These are phyloP conservation scores for Termitomyces sp. DNA, from an alignment of 768 basidiomycete genomes.

Conservation along the genomic window DNA sequence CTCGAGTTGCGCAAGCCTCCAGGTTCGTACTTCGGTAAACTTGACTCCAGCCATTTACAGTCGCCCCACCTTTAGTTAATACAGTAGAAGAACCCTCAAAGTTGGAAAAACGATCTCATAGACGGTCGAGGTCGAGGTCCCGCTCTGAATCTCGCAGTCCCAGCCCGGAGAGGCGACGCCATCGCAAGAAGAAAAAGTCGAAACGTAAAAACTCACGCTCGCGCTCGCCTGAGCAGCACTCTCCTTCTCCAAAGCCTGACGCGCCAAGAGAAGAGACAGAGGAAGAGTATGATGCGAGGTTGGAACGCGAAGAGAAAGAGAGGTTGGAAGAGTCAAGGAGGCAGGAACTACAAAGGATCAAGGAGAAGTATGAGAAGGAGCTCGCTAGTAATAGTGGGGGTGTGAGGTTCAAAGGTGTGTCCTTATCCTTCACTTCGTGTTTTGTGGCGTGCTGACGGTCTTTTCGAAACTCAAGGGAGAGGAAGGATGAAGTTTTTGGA, in stretches of 20 bases:
- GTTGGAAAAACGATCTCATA: slow-evolving; percentile 10
- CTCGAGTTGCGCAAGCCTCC: slow-evolving; percentile 57
- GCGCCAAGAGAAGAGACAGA: slow-evolving; percentile 45
- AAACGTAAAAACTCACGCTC: slow-evolving; percentile 10
- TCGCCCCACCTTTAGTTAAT: background rate
- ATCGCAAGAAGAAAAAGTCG: slow-evolving; percentile 18
- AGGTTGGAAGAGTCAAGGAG: slow-evolving; percentile 42
- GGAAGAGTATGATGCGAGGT: slow-evolving; percentile 65
- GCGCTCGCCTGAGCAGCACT: background rate
- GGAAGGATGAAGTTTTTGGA: slow-evolving; percentile 67
- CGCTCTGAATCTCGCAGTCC: slow-evolving; percentile 12
- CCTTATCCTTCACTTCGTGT: slow-evolving; percentile 1
- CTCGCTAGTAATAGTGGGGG: slow-evolving; percentile 31
- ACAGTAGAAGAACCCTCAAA: slow-evolving; percentile 10
- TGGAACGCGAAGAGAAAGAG: slow-evolving; percentile 65
- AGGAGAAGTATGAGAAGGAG: slow-evolving; percentile 28
- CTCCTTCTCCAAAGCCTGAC: background rate
- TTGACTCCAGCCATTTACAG: background rate
- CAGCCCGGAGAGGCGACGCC: slow-evolving; percentile 12
- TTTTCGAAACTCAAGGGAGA: slow-evolving; percentile 34
- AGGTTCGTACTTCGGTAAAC: slow-evolving; percentile 13
- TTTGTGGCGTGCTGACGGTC: background rate
- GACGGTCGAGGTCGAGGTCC: slow-evolving; percentile 9
- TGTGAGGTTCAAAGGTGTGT: slow-evolving; percentile 60
- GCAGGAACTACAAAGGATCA: slow-evolving; percentile 45